Percentiles rank a stretch among this genome's conserved stretches.
Conservation (phyloP, 176 grass and related monocot species). For the Musa beccarii region DNA sequence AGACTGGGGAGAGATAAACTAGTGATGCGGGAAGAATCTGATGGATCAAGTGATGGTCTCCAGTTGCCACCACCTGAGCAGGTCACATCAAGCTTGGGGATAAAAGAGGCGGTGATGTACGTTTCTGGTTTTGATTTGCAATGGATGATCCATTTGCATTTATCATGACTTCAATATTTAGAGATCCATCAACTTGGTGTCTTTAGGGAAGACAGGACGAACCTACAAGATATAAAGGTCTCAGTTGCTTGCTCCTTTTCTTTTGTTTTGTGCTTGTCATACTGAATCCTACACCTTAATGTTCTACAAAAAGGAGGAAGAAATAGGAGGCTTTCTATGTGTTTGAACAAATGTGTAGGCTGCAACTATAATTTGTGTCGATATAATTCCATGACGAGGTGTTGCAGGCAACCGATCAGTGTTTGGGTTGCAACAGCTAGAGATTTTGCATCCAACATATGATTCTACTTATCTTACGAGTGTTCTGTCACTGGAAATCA, state of each 20-base stretch:
- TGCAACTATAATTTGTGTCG: no score
- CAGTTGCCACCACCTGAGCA: not conserved
- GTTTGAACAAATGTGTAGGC: no score
- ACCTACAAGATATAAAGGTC: not conserved
- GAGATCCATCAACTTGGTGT: not conserved
- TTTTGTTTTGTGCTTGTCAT: not conserved
- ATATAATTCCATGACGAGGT: no score
- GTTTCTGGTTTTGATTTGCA: conserved; percentile 6
- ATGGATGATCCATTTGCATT: no score
- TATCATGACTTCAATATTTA: not conserved
- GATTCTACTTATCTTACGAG: not conserved
- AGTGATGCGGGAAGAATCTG: not conserved
- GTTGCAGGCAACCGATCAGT: not conserved
- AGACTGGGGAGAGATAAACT: conserved; percentile 2
- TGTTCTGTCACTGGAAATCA: not conserved
- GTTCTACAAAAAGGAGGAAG: not conserved
- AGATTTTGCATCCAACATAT: not conserved
- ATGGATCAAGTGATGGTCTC: not conserved
- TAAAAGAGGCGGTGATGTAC: not conserved
- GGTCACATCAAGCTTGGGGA: not conserved
- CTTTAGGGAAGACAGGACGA: not conserved
- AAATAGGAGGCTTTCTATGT: no score
- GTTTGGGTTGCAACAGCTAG: not conserved
- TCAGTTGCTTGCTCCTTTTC: not conserved
- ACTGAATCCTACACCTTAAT: not conserved